Evolutionary conservation across 345 rosid species (phyloP), one percentile per base, ranked within the genome.

Genomic region (Bruguiera parviflora): DNA sequence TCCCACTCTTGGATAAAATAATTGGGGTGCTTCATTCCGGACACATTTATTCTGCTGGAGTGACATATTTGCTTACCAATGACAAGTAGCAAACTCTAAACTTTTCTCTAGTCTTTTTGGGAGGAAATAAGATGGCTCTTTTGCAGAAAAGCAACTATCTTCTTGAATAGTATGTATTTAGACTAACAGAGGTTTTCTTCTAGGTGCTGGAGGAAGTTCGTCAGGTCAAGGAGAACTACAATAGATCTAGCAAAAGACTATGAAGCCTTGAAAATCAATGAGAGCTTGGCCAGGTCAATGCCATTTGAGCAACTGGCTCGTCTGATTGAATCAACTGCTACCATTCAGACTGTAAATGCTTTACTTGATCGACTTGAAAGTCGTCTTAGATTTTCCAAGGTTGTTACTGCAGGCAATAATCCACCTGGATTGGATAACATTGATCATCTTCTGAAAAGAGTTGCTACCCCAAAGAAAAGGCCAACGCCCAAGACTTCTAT

Each of bases 121-220:
- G 59, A 24, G 13, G 31, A 24, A n/a, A 10, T 21, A 10, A 8
- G 16, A 24, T 9, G 4, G 28, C 31, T 25, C 16, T 24, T 56
- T 24, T 8, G 58, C 58, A 55, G 58, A 8, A 55, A 55, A 56
- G 13, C 19, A 25, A 19, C 5, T 28, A 0, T 64, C 22, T 32
- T 19, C 51, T 15, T 39, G 62, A 73, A 24, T 0, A 19, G 6
- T 33, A 8, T 11, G n/a, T 61, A 24, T 28, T 16, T 66, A 56
- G 62, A 35, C 56, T 74, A 11, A 71, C 16, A 2, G 16, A 9
- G 56, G 9, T 27, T 53, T 71, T 62, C 37, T 46, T 22, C 60
- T 80, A 95, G 99, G 83, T 90, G 92, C 81, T 96, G 99, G 99
- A 92, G 84, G 85, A 77, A 70, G 74, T 96, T 96, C 69, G 83